phyloP scores from a whole-genome alignment of 2,329 filamentous ascomycete genomes.

The Stagonosporopsis vannaccii region DNA sequence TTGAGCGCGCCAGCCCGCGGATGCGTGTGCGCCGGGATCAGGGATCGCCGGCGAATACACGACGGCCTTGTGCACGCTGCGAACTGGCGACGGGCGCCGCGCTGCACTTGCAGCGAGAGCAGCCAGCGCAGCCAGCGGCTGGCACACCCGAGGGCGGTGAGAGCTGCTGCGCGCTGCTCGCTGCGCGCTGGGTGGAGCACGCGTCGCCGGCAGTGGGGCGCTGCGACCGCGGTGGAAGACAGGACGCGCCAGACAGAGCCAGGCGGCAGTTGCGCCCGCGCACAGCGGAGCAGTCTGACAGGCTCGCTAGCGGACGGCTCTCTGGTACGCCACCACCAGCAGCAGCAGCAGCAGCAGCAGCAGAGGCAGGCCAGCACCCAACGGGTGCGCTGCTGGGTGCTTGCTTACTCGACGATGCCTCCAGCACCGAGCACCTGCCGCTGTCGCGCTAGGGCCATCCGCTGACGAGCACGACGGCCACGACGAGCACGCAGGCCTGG shows the following conservation, averaged over 20 bases:
- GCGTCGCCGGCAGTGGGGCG: conserved; percentile 22
- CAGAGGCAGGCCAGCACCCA: background rate
- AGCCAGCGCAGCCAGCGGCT: conserved; percentile 6
- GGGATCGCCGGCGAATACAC: conserved; percentile 31
- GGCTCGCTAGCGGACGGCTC: background rate
- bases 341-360: background rate
- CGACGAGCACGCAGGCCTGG: no score
- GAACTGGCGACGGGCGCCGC: no score
- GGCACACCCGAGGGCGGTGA: conserved; percentile 7
- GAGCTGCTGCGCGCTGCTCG: background rate
- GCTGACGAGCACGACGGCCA: background rate
- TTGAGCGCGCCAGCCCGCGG: conserved; percentile 38
- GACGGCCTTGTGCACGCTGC: conserved; percentile 17
- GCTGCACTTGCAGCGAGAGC: background rate
- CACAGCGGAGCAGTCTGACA: background rate
- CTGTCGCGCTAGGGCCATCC: conserved; percentile 7
- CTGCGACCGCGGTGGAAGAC: background rate
- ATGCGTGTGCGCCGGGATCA: conserved; percentile 38
- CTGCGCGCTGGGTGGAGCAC: conserved; percentile 26
- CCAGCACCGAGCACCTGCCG: conserved; percentile 8
- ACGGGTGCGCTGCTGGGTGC: background rate
- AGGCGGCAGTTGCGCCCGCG: background rate
- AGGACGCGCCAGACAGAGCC: background rate
- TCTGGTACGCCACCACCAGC: background rate
- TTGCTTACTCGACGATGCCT: background rate